Evolutionary conservation across 345 rosid genomes (phyloP).

Genomic region (Brassica cretica): DNA sequence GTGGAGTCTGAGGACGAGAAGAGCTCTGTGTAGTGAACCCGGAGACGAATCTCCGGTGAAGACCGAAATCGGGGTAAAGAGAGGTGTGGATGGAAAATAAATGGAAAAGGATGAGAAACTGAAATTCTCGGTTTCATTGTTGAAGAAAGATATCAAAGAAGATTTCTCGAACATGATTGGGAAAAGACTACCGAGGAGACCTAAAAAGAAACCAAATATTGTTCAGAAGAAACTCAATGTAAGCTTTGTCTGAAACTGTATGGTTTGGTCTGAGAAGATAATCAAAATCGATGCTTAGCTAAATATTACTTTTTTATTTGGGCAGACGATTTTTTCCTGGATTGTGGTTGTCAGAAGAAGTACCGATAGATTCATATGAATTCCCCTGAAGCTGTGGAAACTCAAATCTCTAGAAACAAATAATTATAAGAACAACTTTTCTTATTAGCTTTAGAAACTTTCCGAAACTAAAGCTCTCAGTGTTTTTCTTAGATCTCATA

Average conservation of each 20-base stretch:
- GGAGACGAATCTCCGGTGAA: no score
- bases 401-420: not conserved
- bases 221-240: constrained; percentile 39
- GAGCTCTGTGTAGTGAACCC: no score
- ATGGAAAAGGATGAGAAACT: not conserved
- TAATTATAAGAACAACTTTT: no score
- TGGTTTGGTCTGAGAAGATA: not conserved
- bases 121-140: constrained; percentile 33
- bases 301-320: not conserved
- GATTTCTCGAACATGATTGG: constrained; percentile 21
- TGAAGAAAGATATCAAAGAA: constrained; percentile 30
- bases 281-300: not conserved
- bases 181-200: constrained; percentile 29
- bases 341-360: constrained; percentile 34
- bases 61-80: no score
- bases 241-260: not conserved
- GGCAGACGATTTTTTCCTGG: constrained; percentile 37
- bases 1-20: no score
- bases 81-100: not conserved
- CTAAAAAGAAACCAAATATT: constrained; percentile 35
- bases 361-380: constrained; percentile 16
- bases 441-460: no score
- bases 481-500: no score
- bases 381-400: constrained; percentile 10
- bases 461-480: no score